phyloP scores from a whole-genome alignment of 495 filamentous ascomycete genomes.

The Neurospora sp. region DNA sequence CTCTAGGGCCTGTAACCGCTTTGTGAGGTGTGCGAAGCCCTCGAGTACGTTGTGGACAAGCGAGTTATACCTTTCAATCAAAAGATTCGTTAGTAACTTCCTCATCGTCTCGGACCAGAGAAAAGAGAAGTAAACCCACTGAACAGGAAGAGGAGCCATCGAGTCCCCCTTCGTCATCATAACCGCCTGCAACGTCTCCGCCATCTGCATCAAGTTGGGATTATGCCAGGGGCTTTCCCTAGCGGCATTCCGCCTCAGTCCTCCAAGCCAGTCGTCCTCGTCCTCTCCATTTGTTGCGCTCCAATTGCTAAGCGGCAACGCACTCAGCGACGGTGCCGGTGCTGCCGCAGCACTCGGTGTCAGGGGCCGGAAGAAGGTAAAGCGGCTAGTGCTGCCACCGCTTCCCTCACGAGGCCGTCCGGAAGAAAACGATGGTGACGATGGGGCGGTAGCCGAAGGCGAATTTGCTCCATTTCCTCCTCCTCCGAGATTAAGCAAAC shows the following conservation, averaged over 20 bases:
- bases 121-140: slow-evolving; percentile 7
- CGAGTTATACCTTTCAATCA: slow-evolving; percentile 24
- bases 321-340: neutral
- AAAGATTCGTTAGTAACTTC: neutral
- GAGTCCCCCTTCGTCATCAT: slow-evolving; percentile 23
- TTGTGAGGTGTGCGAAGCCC: slow-evolving; percentile 20
- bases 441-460: neutral
- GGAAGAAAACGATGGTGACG: neutral
- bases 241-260: neutral
- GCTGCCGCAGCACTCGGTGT: neutral
- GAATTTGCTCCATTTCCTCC: neutral
- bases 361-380: neutral
- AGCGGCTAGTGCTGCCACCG: neutral
- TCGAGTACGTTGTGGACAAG: slow-evolving; percentile 33
- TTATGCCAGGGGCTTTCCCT: slow-evolving; percentile 24
- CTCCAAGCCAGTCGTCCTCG: slow-evolving; percentile 2
- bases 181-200: slow-evolving; percentile 26
- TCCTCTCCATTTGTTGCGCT: neutral
- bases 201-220: slow-evolving; percentile 33
- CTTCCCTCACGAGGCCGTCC: neutral
- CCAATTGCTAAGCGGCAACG: neutral
- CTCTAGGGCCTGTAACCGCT: slow-evolving; percentile 9
- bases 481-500: slow-evolving; percentile 3
- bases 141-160: slow-evolving; percentile 22
- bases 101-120: neutral